Conservation (phyloP, 2,329 filamentous ascomycete species). For the Trichoderma sp. region DNA sequence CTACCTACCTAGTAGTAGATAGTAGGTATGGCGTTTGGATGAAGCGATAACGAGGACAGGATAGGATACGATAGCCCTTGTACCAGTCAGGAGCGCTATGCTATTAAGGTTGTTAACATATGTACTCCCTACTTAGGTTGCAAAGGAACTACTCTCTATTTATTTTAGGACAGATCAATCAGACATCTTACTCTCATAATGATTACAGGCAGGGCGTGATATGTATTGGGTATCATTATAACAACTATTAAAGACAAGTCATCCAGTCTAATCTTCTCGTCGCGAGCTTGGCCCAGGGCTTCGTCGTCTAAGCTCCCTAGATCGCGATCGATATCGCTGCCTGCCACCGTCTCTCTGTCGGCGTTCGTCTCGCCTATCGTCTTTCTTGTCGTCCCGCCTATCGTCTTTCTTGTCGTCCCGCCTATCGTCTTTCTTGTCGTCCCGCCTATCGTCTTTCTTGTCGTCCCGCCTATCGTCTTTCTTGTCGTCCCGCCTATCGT, state of each 20-base stretch:
- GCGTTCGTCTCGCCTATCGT: no score
- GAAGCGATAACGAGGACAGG: not conserved
- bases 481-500: not conserved
- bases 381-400: not conserved
- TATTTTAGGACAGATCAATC: not conserved
- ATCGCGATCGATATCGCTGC: constrained; percentile 24
- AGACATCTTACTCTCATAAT: not conserved
- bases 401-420: not conserved
- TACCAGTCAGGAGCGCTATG: not conserved
- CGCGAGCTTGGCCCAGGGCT: constrained; percentile 15
- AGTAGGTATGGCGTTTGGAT: not conserved
- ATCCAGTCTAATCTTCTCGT: not conserved
- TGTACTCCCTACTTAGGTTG: no score
- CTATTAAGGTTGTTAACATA: no score
- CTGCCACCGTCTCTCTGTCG: constrained; percentile 21
- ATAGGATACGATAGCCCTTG: not conserved
- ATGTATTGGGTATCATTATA: not conserved
- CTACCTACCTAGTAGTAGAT: no score
- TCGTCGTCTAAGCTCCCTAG: constrained; percentile 21
- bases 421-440: no score
- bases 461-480: not conserved
- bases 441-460: not conserved
- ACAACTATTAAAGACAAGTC: not conserved
- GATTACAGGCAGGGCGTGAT: not conserved
- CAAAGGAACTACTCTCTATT: no score